Conservation (phyloP, 345 rosid species). For the Corchorus capsularis region DNA sequence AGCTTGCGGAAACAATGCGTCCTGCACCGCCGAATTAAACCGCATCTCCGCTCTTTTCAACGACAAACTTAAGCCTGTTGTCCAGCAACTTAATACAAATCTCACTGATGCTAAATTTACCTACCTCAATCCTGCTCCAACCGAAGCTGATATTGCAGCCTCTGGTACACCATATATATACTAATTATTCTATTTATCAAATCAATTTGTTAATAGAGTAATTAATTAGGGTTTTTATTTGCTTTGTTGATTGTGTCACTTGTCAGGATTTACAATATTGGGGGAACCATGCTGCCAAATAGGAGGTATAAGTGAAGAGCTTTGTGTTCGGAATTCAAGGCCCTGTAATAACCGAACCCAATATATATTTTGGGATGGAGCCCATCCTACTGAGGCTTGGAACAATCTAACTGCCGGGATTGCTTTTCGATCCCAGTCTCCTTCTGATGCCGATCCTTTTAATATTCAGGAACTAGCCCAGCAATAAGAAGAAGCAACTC, state of each 20-base stretch:
- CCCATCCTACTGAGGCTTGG: conserved; percentile 45
- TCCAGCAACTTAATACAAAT: conserved; percentile 23
- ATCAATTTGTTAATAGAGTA: neutral
- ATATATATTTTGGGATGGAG: conserved; percentile 52
- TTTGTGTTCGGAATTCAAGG: conserved; percentile 30
- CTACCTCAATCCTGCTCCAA: conserved; percentile 20
- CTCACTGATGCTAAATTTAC: conserved; percentile 32
- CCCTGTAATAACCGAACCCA: conserved; percentile 38
- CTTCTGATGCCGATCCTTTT: too few species aligned
- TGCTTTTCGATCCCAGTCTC: neutral
- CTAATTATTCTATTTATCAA: neutral
- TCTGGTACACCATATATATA: neutral
- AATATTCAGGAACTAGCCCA: too few species aligned
- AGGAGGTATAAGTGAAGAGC: conserved; percentile 25
- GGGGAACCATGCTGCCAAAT: conserved; percentile 32
- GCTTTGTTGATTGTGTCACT: neutral
- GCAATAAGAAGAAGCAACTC: too few species aligned
- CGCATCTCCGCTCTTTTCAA: conserved; percentile 32
- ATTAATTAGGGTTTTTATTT: neutral
- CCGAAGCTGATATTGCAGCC: neutral
- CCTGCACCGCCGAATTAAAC: conserved; percentile 31
- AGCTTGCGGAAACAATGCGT: neutral
- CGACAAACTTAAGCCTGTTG: conserved; percentile 27
- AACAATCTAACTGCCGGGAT: conserved; percentile 32
- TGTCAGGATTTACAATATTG: conserved; percentile 22